Evolutionary conservation across 2,329 filamentous ascomycete species (phyloP).

Genomic region (Pseudocercospora fijiensis): DNA sequence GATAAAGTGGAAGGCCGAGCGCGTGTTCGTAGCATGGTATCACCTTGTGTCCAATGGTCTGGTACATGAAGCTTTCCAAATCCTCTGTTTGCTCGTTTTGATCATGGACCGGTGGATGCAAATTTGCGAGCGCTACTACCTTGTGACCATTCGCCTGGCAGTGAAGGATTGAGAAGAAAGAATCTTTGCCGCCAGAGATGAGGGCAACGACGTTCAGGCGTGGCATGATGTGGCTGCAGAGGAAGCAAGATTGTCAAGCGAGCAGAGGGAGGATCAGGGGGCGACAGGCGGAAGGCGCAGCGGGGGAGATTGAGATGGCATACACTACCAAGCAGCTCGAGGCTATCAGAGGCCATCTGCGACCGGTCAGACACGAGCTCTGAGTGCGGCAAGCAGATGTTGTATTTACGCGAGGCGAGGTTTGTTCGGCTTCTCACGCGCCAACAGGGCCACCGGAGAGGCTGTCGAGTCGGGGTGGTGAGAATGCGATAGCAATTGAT

Average conservation of each 20-base stretch:
- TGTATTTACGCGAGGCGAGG: constrained; percentile 5
- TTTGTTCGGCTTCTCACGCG: constrained; percentile 38
- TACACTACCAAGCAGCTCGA: not conserved
- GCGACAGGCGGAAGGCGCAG: not conserved
- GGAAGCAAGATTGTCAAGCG: not conserved
- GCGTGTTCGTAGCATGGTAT: constrained; percentile 81
- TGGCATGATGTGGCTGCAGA: constrained; percentile 23
- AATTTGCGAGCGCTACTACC: constrained; percentile 84
- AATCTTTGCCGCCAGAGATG: constrained; percentile 96
- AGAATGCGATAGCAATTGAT: constrained; percentile 37
- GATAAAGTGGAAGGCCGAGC: constrained; percentile 79
- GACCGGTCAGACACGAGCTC: not conserved
- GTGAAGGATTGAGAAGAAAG: constrained; percentile 88
- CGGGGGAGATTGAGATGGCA: not conserved
- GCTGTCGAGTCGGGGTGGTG: constrained; percentile 37
- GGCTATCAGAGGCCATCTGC: not conserved
- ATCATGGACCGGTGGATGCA: constrained; percentile 59
- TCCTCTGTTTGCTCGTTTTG: constrained; percentile 52
- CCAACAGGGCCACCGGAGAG: constrained; percentile 37
- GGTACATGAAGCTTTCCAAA: constrained; percentile 99
- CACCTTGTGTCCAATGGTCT: constrained; percentile 87
- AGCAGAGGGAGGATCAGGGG: too few relatives aligned
- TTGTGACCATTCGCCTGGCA: constrained; percentile 82
- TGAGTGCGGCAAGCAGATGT: not conserved
- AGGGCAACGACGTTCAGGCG: constrained; percentile 77